A percentile compares a stretch with the other conserved stretches of the same genome.
Conservation (phyloP, 108 stramenopile genomes). For the Fragilaria radians region DNA sequence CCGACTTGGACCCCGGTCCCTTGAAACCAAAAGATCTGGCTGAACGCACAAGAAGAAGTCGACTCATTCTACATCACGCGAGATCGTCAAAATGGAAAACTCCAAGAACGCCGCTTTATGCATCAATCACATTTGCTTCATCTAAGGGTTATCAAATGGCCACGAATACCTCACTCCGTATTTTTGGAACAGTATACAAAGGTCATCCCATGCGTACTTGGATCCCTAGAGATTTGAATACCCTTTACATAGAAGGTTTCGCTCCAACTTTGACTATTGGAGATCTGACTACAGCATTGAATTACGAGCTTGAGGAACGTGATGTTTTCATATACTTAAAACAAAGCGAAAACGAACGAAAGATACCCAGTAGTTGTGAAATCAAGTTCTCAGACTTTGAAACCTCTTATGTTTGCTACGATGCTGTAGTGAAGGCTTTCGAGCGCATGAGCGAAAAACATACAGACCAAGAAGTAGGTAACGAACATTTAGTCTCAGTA, state of each 20-base stretch:
- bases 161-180: slow-evolving; percentile 37
- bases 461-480: slow-evolving; percentile 9
- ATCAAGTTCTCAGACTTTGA: slow-evolving; percentile 62
- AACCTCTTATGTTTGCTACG: slow-evolving; percentile 44
- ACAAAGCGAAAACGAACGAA: slow-evolving; percentile 11
- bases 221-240: slow-evolving; percentile 38
- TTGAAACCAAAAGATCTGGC: slow-evolving; percentile 35
- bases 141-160: slow-evolving; percentile 39
- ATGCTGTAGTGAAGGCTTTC: not conserved
- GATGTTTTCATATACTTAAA: slow-evolving; percentile 49
- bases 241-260: slow-evolving; percentile 63
- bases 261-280: slow-evolving; percentile 33
- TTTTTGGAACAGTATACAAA: slow-evolving; percentile 77
- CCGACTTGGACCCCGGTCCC: slow-evolving; percentile 72
- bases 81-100: slow-evolving; percentile 22
- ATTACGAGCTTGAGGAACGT: slow-evolving; percentile 37
- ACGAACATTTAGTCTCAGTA: slow-evolving; percentile 16
- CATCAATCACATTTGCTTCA: slow-evolving; percentile 47
- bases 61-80: slow-evolving; percentile 8
- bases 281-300: slow-evolving; percentile 60
- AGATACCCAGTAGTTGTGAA: slow-evolving; percentile 41
- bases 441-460: slow-evolving; percentile 27
- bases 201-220: slow-evolving; percentile 56
- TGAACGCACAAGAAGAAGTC: slow-evolving; percentile 26
- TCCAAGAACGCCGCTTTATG: slow-evolving; percentile 74